These are phyloP conservation scores for Candida easanensis DNA, from an alignment of 805 yeast genomes.

Conservation along the genomic window DNA sequence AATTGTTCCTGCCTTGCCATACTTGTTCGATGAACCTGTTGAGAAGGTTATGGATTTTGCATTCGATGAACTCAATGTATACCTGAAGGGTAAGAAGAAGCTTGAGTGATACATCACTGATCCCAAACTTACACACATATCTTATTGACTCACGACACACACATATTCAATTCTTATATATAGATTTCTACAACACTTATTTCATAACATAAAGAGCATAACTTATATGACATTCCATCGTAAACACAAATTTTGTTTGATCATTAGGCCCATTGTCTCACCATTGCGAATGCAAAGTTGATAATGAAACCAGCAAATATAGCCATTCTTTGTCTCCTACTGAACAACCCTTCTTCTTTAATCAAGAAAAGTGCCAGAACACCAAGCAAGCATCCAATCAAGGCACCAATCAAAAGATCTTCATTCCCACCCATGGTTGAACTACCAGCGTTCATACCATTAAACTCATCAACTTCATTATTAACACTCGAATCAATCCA, in stretches of 20 bases:
- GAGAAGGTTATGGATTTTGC: slow-evolving; percentile 63
- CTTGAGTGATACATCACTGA: slow-evolving; percentile 9
- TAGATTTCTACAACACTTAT: not conserved
- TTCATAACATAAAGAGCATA: not conserved
- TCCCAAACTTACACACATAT: not conserved
- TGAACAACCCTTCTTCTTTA: slow-evolving; percentile 58
- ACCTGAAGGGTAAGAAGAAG: slow-evolving; percentile 14
- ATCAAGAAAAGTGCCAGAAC: slow-evolving; percentile 62
- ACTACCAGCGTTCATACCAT: slow-evolving; percentile 40
- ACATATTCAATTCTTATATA: not conserved
- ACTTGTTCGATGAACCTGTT: slow-evolving; percentile 78
- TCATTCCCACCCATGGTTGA: slow-evolving; percentile 49
- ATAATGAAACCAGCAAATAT: slow-evolving; percentile 67
- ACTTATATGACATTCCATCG: not conserved
- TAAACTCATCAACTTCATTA: slow-evolving; percentile 44
- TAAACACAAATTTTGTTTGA: not conserved
- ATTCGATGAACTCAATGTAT: slow-evolving; percentile 48
- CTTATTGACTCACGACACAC: not conserved
- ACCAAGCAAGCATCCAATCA: slow-evolving; percentile 76
- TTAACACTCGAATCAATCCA: slow-evolving; percentile 80
- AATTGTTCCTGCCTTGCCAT: slow-evolving; percentile 75
- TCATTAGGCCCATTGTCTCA: slow-evolving; percentile 35
- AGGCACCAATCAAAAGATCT: slow-evolving; percentile 66
- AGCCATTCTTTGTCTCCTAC: slow-evolving; percentile 62
- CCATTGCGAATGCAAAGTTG: slow-evolving; percentile 65